phyloP scores from a whole-genome alignment of 1,284 basidiomycete species.

The Apiotrichum sp. region DNA sequence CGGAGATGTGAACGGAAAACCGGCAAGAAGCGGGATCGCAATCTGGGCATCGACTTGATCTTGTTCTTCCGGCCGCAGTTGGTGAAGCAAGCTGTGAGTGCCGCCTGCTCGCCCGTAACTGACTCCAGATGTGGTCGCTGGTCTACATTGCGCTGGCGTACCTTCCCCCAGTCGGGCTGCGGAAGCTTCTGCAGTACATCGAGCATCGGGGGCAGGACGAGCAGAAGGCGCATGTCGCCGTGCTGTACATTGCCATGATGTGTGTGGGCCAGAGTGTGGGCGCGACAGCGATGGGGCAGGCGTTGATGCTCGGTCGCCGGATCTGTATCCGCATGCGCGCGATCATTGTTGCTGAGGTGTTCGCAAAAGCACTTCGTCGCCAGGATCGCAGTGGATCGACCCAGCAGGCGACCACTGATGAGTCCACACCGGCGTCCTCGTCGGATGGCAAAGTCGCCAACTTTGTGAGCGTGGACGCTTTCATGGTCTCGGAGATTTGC shows the following conservation, averaged over 20 bases:
- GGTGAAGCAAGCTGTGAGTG: constrained; percentile 25
- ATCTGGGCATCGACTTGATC: constrained; percentile 41
- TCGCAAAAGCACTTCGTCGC: constrained; percentile 53
- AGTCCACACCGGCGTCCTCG: constrained; percentile 21
- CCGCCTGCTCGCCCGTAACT: background rate
- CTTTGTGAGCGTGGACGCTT: constrained; percentile 53
- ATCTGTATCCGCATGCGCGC: constrained; percentile 48
- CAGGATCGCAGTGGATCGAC: constrained; percentile 45
- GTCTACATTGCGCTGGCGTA: constrained; percentile 49
- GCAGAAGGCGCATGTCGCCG: constrained; percentile 49
- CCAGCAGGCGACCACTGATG: no score
- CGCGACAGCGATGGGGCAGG: constrained; percentile 46
- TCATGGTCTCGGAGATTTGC: constrained; percentile 43
- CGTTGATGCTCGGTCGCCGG: constrained; percentile 50
- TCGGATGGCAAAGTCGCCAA: constrained; percentile 53
- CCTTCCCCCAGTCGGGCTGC: constrained; percentile 51
- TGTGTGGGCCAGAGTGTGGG: constrained; percentile 48
- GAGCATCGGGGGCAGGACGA: constrained; percentile 24
- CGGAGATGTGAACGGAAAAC: constrained; percentile 20
- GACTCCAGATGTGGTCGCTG: constrained; percentile 44
- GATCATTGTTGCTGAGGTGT: constrained; percentile 53
- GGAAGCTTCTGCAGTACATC: constrained; percentile 50
- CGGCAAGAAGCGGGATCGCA: constrained; percentile 26
- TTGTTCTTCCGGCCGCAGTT: constrained; percentile 27
- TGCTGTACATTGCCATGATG: constrained; percentile 52